phyloP scores from a whole-genome alignment of 441 rosid species.

The Syzygium malaccense region DNA sequence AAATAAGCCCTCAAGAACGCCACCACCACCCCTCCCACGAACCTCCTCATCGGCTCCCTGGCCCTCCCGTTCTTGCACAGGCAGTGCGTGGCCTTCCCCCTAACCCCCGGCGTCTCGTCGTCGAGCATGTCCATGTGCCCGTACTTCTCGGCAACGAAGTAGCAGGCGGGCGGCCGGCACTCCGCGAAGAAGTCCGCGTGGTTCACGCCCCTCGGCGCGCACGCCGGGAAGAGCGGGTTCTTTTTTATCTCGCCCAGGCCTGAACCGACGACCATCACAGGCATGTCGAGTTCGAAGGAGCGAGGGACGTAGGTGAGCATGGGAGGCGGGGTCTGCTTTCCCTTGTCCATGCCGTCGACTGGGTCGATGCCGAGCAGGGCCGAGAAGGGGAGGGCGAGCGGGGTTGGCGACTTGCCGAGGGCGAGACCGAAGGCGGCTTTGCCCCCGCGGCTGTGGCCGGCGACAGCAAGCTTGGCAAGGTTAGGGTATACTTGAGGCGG shows the following conservation, averaged over 20 bases:
- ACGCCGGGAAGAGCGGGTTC: slow-evolving; percentile 70
- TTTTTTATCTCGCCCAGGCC: slow-evolving; percentile 59
- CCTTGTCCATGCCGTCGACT: slow-evolving; percentile 73
- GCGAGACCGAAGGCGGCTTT: slow-evolving; percentile 73
- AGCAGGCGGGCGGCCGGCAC: slow-evolving; percentile 61
- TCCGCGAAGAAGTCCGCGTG: slow-evolving; percentile 70
- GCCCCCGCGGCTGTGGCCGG: slow-evolving; percentile 95
- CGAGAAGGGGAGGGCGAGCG: slow-evolving; percentile 28
- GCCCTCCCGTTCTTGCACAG: slow-evolving; percentile 71
- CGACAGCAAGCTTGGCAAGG: slow-evolving; percentile 52
- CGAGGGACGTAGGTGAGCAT: slow-evolving; percentile 59
- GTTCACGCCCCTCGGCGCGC: slow-evolving; percentile 83
- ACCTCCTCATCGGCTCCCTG: slow-evolving; percentile 82
- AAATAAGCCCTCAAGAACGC: slow-evolving; percentile 63
- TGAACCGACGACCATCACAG: slow-evolving; percentile 68
- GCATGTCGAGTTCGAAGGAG: slow-evolving; percentile 61
- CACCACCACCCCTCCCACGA: slow-evolving; percentile 65
- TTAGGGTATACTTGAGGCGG: slow-evolving; percentile 48
- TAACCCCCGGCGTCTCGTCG: slow-evolving; percentile 68
- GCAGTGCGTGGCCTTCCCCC: slow-evolving; percentile 66
- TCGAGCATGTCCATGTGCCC: slow-evolving; percentile 87
- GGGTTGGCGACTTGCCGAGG: slow-evolving; percentile 28
- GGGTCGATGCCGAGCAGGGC: slow-evolving; percentile 84
- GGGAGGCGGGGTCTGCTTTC: slow-evolving; percentile 72
- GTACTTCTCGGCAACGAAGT: slow-evolving; percentile 62